These are phyloP conservation scores for Nothophytophthora sp. DNA, from an alignment of 352 stramenopile species.

Conservation along the genomic window DNA sequence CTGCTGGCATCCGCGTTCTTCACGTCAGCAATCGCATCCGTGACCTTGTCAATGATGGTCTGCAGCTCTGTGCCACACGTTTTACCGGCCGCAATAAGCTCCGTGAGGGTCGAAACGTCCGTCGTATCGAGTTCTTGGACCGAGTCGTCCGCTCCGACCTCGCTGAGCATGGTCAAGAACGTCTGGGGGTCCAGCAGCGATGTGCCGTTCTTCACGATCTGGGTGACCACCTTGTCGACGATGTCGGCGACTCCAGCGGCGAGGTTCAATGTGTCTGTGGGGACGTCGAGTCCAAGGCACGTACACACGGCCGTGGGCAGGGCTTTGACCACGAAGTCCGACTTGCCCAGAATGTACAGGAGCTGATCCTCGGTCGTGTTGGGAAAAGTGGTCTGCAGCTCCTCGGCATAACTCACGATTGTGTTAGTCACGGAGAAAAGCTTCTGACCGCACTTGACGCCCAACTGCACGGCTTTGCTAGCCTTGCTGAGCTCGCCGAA, in stretches of 20 bases:
- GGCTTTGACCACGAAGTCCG: conserved; percentile 39
- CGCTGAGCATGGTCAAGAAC: conserved; percentile 28
- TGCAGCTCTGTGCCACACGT: conserved; percentile 44
- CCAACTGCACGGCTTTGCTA: no score
- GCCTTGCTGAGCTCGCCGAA: conserved; percentile 30
- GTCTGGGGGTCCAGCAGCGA: conserved; percentile 18
- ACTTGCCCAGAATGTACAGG: no score
- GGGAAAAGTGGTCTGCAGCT: no score
- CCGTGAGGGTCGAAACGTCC: conserved; percentile 26
- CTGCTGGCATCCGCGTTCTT: conserved; percentile 26
- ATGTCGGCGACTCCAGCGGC: conserved; percentile 24
- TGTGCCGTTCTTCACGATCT: conserved; percentile 27
- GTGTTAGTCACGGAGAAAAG: no score
- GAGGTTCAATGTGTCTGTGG: conserved; percentile 14
- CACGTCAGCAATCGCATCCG: conserved; percentile 30
- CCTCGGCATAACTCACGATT: no score
- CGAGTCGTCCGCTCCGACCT: conserved; percentile 16
- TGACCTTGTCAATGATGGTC: conserved; percentile 39
- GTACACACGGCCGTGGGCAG: conserved; percentile 45
- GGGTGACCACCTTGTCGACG: conserved; percentile 29
- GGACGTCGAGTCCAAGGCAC: conserved; percentile 38
- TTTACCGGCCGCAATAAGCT: conserved; percentile 24
- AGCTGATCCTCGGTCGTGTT: no score
- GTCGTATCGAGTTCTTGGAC: conserved; percentile 23
- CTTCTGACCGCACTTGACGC: no score